phyloP scores from a whole-genome alignment of 2,329 filamentous ascomycete species.

The Trichoderma lentiforme region DNA sequence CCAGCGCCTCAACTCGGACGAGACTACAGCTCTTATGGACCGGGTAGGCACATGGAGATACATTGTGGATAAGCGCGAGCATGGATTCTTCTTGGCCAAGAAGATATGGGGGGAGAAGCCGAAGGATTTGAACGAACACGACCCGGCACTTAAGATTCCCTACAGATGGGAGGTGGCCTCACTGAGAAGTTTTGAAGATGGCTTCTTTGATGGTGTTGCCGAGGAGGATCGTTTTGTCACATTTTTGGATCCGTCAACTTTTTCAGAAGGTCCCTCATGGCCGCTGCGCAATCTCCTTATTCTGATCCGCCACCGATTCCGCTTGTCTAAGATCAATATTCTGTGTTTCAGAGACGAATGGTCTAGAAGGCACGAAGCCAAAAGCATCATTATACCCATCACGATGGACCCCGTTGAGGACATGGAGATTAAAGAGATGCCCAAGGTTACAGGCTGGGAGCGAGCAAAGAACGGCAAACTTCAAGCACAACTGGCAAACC shows the following conservation, averaged over 20 bases:
- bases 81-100: slow-evolving; percentile 95
- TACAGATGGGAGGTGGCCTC: slow-evolving; percentile 76
- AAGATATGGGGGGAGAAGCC: slow-evolving; percentile 50
- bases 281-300: slow-evolving; percentile 85
- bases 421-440: slow-evolving; percentile 56
- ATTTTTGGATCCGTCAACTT: slow-evolving; percentile 92
- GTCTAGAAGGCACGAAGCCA: slow-evolving; percentile 70
- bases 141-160: slow-evolving; percentile 47
- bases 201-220: slow-evolving; percentile 74
- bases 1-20: slow-evolving; percentile 57
- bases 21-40: slow-evolving; percentile 78
- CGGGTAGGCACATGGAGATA: slow-evolving; percentile 85
- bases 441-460: slow-evolving; percentile 95
- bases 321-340: slow-evolving; percentile 72
- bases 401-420: slow-evolving; percentile 49
- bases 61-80: slow-evolving; percentile 74
- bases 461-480: slow-evolving; percentile 76
- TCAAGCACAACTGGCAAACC: slow-evolving; percentile 70
- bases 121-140: slow-evolving; percentile 47
- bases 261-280: slow-evolving; percentile 84
- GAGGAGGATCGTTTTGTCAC: slow-evolving; percentile 77
- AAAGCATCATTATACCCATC: slow-evolving; percentile 73
- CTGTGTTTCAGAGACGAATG: slow-evolving; percentile 88
- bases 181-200: slow-evolving; percentile 74
- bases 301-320: slow-evolving; percentile 78